phyloP scores from a whole-genome alignment of 78 protist species.

The Dictyostelium discoideum region DNA sequence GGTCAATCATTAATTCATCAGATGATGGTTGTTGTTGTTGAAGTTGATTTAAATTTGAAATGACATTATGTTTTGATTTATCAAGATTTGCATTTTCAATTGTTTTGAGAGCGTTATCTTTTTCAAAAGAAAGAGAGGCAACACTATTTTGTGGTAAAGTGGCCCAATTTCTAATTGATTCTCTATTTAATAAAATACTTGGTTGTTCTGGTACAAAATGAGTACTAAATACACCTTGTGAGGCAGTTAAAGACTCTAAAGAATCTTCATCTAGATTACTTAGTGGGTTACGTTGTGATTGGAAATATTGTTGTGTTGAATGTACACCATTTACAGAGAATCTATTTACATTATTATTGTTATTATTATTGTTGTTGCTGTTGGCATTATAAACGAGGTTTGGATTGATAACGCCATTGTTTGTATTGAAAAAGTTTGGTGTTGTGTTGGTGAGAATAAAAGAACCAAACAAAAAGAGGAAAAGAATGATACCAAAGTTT shows the following conservation, averaged over 20 bases:
- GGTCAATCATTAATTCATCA: not conserved
- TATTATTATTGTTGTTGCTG: not conserved
- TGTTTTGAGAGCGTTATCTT: not conserved
- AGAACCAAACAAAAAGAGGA: not conserved
- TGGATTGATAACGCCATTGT: not conserved
- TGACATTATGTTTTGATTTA: not conserved
- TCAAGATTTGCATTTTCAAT: not conserved
- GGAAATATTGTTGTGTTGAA: not conserved
- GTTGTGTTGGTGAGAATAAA: not conserved
- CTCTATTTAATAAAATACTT: not conserved
- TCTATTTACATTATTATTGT: not conserved
- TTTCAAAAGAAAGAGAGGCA: not conserved
- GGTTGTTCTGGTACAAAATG: conserved; percentile 8
- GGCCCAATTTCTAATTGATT: conserved; percentile 7
- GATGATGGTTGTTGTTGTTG: not conserved
- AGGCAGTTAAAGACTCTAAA: not conserved
- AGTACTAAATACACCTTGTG: not conserved
- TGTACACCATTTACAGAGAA: not conserved
- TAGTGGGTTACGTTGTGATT: not conserved
- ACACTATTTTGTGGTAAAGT: conserved; percentile 17
- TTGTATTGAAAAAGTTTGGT: not conserved
- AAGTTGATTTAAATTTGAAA: not conserved
- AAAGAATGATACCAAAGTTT: not conserved
- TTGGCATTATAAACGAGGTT: not conserved
- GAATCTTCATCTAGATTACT: not conserved